Evolutionary conservation across 108 stramenopile genomes (phyloP).

Genomic region (Chaetoceros muelleri): DNA sequence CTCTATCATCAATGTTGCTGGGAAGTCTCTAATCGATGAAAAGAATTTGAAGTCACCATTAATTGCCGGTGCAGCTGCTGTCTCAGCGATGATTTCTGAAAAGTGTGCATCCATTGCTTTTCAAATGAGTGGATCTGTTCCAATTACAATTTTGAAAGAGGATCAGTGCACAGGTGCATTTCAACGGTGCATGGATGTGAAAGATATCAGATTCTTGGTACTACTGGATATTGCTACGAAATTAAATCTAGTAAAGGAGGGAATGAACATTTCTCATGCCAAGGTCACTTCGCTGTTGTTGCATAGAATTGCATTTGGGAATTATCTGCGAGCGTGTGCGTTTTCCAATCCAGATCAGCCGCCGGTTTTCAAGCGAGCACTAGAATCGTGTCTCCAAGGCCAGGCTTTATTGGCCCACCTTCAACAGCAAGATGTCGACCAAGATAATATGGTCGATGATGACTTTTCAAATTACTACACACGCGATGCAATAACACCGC

Average conservation of each 20-base stretch:
- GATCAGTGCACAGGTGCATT: not conserved
- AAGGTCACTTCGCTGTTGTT: not conserved
- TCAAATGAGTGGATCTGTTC: not conserved
- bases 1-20: not conserved
- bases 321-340: conserved; percentile 14
- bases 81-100: not conserved
- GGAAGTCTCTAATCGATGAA: not conserved
- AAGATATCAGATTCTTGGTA: conserved; percentile 20
- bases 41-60: not conserved
- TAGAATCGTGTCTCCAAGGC: conserved; percentile 4
- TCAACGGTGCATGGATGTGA: conserved; percentile 23
- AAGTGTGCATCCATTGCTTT: not conserved
- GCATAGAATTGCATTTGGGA: conserved; percentile 12
- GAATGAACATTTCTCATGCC: not conserved
- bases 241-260: too few species aligned
- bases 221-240: conserved; percentile 4
- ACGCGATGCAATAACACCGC: conserved; percentile 24
- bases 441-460: conserved; percentile 2
- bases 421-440: not conserved
- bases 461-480: conserved; percentile 7
- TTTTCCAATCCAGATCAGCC: conserved; percentile 13
- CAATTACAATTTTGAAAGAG: not conserved
- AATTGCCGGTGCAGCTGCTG: not conserved
- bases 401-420: not conserved
- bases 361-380: conserved; percentile 20